Evolutionary conservation across 345 rosid genomes (phyloP), one percentile per base, ranked within the genome.

Genomic region (Sisymbrium altissimum): DNA sequence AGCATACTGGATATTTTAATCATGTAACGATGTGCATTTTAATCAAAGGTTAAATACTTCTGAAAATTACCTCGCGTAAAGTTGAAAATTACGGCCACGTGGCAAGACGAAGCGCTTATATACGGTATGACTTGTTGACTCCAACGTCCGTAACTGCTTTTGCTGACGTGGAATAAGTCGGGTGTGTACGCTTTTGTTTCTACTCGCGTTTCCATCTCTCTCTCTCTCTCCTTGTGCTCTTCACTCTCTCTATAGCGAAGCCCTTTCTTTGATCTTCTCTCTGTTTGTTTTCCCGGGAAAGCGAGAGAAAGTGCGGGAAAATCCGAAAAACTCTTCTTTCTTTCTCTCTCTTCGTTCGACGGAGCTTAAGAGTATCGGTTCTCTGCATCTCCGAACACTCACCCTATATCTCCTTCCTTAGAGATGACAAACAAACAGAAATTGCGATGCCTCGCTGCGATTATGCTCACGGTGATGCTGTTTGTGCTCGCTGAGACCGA

Each of bases 111-210:
- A 23, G 52, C n/a, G 40, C 58, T 23, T 23, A 10, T 33, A 15
- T 21, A 50, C 27, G 23, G 66, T 27, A 23, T 45, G 67, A 56
- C 72, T 60, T 27, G 41, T 46, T 64, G 72, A 68, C 68, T 63
- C 70, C 50, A 76, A 74, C 80, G 75, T 64, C 76, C 36, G 36
- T 68, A 84, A 82, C 88, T 66, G 80, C 27, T 64, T 72, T 39
- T 52, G 80, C 74, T 78, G 81, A 84, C 79, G 87, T 84, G 87
- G 75, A 43, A 17, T 50, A 6, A 23, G 39, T 61, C 43, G 44
- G 59, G 36, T 7, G 61, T 15, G 12, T 23, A 15, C 7, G 23
- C 61, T 18, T 45, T 62, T 8, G 7, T 18, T 46, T 9, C 3
- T 18, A 39, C 60, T 57, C 43, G 23, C 17, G 48, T 43, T 23